Evolutionary conservation across 2,329 filamentous ascomycete genomes (phyloP), one percentile per base, ranked within the genome.

Genomic region (Fusarium sp.): DNA sequence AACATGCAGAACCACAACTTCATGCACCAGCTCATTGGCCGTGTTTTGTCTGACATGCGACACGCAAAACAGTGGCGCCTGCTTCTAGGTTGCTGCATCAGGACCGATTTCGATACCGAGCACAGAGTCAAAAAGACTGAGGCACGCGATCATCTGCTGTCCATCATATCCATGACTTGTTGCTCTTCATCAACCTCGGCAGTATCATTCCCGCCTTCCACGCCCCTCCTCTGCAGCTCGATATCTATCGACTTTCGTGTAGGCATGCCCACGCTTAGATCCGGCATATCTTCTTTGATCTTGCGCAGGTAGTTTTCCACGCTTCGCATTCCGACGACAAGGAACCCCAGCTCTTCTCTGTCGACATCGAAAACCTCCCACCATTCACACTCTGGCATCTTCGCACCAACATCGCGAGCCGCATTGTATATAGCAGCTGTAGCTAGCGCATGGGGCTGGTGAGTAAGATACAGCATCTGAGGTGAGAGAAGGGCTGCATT

Each of bases 311-410:
- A 94, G 2, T 90, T 91, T 71, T 93, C 91, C 62, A 97, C 85
- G 78, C 95, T 98, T 70, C 90, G 86, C 88, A 98, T 90, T 0
- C 89, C 95, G 17, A 98, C 94, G 7, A 97, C 95, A 66, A 98
- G 83, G 77, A 98, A 98, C 1, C 96, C 96, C 41, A 99, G 86
- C 81, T 98, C 95, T 85, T 99, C 96, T 57, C 96, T 88, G 78
- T 98, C 95, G 13, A 96, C 94, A 82, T 99, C 96, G 81, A 98
- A 98, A 0, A 98, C 94, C 82, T 98, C 95, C 96, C 96, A 99
- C 96, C 96, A 99, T 72, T 94, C 92, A 54, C 89, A 90, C 72
- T 93, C 93, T 1, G 96, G 94, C 83, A 98, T 87, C 81, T 94
- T 95, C 18, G 93, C 90, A 0, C 89, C 91, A 3, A 90, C 81